Evolutionary conservation across 345 rosid species (phyloP), one percentile per base, ranked within the genome.

Genomic region (Moricandia moricandioides): DNA sequence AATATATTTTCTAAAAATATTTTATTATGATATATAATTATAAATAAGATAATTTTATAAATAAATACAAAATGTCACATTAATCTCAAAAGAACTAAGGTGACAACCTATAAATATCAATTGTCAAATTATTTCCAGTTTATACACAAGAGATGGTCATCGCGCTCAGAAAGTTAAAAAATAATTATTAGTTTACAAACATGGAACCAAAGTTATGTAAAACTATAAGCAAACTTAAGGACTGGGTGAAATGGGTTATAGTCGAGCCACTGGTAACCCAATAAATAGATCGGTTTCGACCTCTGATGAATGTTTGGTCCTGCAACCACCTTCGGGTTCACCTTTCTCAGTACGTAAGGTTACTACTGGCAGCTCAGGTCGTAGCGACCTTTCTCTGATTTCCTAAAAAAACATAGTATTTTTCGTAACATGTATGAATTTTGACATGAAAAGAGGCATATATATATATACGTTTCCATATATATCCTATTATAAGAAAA

Each of bases 231-330:
- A 26, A 16, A 27, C 17, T 62, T 52, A 64, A 17, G 31, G 63
- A 54, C 27, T 43, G 4, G 64, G 43, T 29, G 65, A 18, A 43
- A 31, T 45, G 16, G 37, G 43, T 70, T 65, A 65, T 47, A 27
- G 67, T 11, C 68, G 57, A 65, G 71, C 11, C 49, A 47, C 57
- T 4, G 88, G 85, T n/a, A 80, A 78, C 73, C 91, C 89, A 34
- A 89, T 82, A 63, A 77, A 82, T 75, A 87, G 64, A 29, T 77
- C 78, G 49, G 95, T 86, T 66, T 77, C 89, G 9, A 85, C 83
- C 49, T 81, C 91, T 8, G 83, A 55, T 31, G 80, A 43, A 70
- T 71, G 80, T 55, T 70, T 55, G 60, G 75, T 70, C 69, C 67
- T 58, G 60, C 34, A 47, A 65, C 62, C 60, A 27, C 57, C 29